Evolutionary conservation across 257 asterid genomes (phyloP), one percentile per base, ranked within the genome.

Genomic region (Fraxinus americana): DNA sequence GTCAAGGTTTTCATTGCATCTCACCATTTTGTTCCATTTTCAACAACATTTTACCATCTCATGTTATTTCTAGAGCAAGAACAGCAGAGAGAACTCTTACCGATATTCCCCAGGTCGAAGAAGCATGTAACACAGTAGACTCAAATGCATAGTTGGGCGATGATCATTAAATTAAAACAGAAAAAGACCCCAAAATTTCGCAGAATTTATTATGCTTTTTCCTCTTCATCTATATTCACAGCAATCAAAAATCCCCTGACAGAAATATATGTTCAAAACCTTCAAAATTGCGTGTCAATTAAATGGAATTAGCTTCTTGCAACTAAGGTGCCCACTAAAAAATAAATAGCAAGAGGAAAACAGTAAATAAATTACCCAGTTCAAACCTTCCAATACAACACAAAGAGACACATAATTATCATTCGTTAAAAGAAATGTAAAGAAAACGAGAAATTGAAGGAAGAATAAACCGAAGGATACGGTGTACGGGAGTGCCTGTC

Each of bases 401-500:
- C 21, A 39, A 17, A 75, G 2, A 8, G 12, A 63, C 21, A 21
- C 16, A 19, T 29, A 41, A 6, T 21, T 9, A 36, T 41, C 21
- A 13, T n/a, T 45, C 38, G 67, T 32, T 16, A 4, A 57, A 25
- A 52, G 11, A 2, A 32, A 73, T 77, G 16, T 63, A 21, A 57
- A 7, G 34, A 65, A n/a, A 52, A 41, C 0, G 0, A 27, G 2
- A 23, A n/a, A 74, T 9, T 36, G 14, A 4, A 65, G 68, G 10
- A 21, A 11, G 23, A 80, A 41, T 1, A 67, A 38, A 67, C 11
- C 5, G 66, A 71, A 82, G 90, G 87, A 90, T 96, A 96, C 99
- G 98, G 98, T 7, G 97, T 92, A 23, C 99, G 97, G 57, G 98
- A 96, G 91, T 92, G 99, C 74, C 88, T 85, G 82, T 96, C 99